Evolutionary conservation across 2,329 filamentous ascomycete genomes (phyloP).

Genomic region (Aureobasidium pullulans): DNA sequence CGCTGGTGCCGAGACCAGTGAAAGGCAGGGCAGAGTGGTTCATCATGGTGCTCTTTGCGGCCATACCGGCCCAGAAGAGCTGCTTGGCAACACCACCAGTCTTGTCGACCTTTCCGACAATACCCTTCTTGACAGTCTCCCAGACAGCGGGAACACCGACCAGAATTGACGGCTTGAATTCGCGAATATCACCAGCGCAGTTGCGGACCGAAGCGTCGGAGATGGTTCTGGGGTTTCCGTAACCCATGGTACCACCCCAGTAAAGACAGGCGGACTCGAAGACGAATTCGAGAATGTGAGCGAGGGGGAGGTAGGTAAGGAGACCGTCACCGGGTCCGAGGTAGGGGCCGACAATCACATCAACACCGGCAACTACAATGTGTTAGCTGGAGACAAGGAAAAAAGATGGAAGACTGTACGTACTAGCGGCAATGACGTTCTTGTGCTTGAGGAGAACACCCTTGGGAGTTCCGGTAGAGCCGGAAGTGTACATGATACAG

Average conservation of each 20-base stretch:
- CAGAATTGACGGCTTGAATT: conserved; percentile 81
- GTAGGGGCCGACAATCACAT: conserved; percentile 67
- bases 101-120: conserved; percentile 68
- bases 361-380: conserved; percentile 62
- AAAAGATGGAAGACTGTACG: conserved; percentile 26
- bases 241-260: conserved; percentile 87
- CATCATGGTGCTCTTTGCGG: conserved; percentile 55
- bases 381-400: conserved; percentile 14
- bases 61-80: conserved; percentile 67
- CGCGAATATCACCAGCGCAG: conserved; percentile 87
- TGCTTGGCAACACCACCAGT: conserved; percentile 63
- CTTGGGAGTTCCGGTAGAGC: conserved; percentile 83
- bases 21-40: conserved; percentile 41
- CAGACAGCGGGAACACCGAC: conserved; percentile 94
- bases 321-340: conserved; percentile 72
- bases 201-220: conserved; percentile 81
- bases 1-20: conserved; percentile 44
- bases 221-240: conserved; percentile 83
- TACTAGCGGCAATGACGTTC: conserved; percentile 70
- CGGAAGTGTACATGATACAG: conserved; percentile 78
- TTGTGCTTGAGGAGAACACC: conserved; percentile 77
- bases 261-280: conserved; percentile 87
- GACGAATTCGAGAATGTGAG: conserved; percentile 93
- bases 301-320: conserved; percentile 85
- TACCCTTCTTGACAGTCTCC: conserved; percentile 96